Evolutionary conservation across 129 eudicot genomes (phyloP).

Genomic region (Artemisia argyi): DNA sequence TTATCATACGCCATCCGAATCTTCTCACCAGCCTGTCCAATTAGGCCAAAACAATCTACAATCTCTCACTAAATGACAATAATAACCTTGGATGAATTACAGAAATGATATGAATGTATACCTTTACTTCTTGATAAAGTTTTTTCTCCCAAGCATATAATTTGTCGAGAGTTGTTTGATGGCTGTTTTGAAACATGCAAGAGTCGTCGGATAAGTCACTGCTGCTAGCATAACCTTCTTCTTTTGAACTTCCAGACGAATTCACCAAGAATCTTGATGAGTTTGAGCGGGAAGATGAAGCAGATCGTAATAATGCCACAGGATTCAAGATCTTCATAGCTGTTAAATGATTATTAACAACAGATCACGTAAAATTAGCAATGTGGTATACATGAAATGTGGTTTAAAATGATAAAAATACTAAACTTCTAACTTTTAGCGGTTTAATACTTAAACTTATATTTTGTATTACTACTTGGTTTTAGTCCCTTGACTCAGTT

Average conservation of each 20-base stretch:
- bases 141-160: conserved; percentile 94
- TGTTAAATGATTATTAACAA: conserved; percentile 26
- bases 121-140: conserved; percentile 97
- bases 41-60: conserved; percentile 10
- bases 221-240: conserved; percentile 73
- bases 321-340: conserved; percentile 93
- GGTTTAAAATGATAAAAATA: too few species aligned
- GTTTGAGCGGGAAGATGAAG: conserved; percentile 87
- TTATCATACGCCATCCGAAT: conserved; percentile 86
- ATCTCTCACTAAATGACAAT: conserved; percentile 15
- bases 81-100: neutral
- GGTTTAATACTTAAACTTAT: too few species aligned
- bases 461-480: too few species aligned
- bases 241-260: conserved; percentile 55
- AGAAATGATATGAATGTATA: conserved; percentile 21
- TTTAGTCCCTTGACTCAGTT: too few species aligned
- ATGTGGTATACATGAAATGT: neutral
- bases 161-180: conserved; percentile 84
- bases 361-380: neutral
- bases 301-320: conserved; percentile 85
- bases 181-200: conserved; percentile 60
- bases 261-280: conserved; percentile 76
- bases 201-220: conserved; percentile 78
- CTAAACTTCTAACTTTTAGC: too few species aligned
- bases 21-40: conserved; percentile 79